Percentiles rank a stretch among this genome's conserved stretches.
Evolutionary conservation across 116 monocot genomes (phyloP).

Genomic region (Cymodocea nodosa): DNA sequence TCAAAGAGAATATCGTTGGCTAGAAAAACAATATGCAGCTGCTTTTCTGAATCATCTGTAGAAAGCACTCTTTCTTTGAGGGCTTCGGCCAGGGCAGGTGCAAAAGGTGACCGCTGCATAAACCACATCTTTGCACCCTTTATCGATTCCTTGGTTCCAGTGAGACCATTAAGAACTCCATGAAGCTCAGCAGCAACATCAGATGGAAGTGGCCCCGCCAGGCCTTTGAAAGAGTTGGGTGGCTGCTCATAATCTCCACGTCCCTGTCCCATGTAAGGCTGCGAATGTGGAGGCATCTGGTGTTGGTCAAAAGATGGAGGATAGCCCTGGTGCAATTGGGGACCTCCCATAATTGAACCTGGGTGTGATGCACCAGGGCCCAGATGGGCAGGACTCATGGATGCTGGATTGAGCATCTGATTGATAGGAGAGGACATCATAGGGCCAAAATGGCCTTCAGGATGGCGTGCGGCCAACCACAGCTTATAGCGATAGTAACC

Average conservation of each 20-base stretch:
- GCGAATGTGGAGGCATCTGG: slow-evolving; percentile 30
- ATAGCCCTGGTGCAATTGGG: slow-evolving; percentile 44
- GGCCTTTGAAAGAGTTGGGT: slow-evolving; percentile 49
- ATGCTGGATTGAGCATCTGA: slow-evolving; percentile 26
- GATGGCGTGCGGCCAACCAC: slow-evolving; percentile 35
- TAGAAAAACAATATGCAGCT: slow-evolving; percentile 83
- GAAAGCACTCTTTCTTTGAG: slow-evolving; percentile 63
- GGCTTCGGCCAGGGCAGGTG: slow-evolving; percentile 79
- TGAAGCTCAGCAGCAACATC: slow-evolving; percentile 82
- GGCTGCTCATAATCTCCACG: slow-evolving; percentile 45
- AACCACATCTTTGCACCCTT: slow-evolving; percentile 98
- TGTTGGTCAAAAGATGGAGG: slow-evolving; percentile 54
- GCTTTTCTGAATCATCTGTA: slow-evolving; percentile 81
- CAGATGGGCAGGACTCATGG: slow-evolving; percentile 20
- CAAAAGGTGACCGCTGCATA: slow-evolving; percentile 87
- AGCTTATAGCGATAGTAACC: slow-evolving; percentile 79
- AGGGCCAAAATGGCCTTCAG: slow-evolving; percentile 28
- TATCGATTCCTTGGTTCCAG: slow-evolving; percentile 88
- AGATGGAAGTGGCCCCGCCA: slow-evolving; percentile 67
- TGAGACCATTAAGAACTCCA: slow-evolving; percentile 42
- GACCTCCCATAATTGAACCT: slow-evolving; percentile 21
- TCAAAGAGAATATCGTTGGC: slow-evolving; percentile 97
- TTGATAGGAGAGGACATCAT: slow-evolving; percentile 17
- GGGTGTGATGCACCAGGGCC: slow-evolving; percentile 7
- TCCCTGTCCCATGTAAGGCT: slow-evolving; percentile 30